Percentiles rank a stretch among this genome's conserved stretches.
Evolutionary conservation across 495 filamentous ascomycete species (phyloP).

Genomic region (Lasiosphaeria ovina): DNA sequence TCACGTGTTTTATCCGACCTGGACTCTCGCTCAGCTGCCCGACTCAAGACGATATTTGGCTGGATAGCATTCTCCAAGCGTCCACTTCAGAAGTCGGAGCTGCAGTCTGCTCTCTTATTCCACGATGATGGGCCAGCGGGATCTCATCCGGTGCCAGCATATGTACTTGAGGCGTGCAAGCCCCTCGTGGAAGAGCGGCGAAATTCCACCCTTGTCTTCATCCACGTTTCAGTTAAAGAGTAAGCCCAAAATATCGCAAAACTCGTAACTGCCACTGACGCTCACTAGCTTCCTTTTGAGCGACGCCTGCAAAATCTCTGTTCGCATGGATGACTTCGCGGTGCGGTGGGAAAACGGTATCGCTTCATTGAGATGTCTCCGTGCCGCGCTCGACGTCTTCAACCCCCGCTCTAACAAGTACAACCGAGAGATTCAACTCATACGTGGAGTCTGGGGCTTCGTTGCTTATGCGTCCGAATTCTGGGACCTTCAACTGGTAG

Average conservation of each 20-base stretch:
- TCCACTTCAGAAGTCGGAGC: conserved; percentile 27
- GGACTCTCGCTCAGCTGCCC: conserved; percentile 24
- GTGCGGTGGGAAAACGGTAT: conserved; percentile 18
- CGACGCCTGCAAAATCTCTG: conserved; percentile 4
- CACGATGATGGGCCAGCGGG: conserved; percentile 14
- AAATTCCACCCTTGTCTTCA: conserved; percentile 28
- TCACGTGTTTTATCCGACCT: conserved; percentile 20
- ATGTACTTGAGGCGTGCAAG: conserved; percentile 33
- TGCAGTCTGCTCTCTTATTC: conserved; percentile 32
- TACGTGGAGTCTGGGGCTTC: conserved; percentile 29
- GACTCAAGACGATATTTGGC: conserved; percentile 27
- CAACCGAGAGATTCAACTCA: conserved; percentile 12
- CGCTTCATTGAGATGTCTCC: conserved; percentile 20
- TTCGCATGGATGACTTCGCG: conserved; percentile 11
- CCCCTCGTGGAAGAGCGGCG: conserved; percentile 29
- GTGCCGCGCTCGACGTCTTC: conserved; percentile 16
- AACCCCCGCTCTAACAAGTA: background rate
- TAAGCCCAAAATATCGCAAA: conserved; percentile 10
- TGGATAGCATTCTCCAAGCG: conserved; percentile 37
- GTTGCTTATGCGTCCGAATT: conserved; percentile 30
- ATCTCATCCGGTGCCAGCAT: conserved; percentile 14
- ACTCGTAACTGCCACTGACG: background rate
- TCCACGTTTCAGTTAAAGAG: conserved; percentile 36
- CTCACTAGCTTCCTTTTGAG: conserved; percentile 28
- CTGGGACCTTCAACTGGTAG: conserved; percentile 13